phyloP scores from a whole-genome alignment of 305 asterid species.

The Rubia occidens region DNA sequence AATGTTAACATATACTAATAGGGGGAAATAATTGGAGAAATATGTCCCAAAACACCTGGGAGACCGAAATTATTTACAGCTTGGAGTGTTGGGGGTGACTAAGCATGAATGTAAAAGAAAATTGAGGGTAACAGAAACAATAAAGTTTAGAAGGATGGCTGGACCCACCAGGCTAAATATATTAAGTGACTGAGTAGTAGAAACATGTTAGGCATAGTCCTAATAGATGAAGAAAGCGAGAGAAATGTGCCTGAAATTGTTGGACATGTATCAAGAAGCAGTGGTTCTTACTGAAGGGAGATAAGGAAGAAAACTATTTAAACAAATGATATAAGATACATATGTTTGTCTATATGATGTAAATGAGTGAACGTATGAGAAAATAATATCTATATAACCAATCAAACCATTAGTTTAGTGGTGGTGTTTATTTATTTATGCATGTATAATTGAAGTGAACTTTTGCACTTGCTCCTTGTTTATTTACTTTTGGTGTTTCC shows the following conservation, averaged over 20 bases:
- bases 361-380: neutral
- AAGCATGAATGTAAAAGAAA: too few relatives aligned
- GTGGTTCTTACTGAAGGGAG: neutral
- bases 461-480: neutral
- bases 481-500: neutral
- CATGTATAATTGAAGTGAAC: neutral
- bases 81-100: neutral
- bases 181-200: neutral
- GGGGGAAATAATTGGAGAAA: neutral
- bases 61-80: too few relatives aligned
- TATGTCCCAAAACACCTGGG: neutral
- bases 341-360: neutral
- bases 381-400: neutral
- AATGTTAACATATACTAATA: too few relatives aligned
- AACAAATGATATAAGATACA: neutral
- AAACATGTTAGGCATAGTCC: neutral
- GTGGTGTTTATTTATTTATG: neutral
- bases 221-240: neutral
- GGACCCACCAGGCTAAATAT: neutral
- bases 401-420: neutral
- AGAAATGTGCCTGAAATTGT: neutral
- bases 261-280: neutral
- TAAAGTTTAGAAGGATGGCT: neutral
- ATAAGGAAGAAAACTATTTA: neutral
- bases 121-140: neutral